Evolutionary conservation across 768 basidiomycete genomes (phyloP).

Genomic region (Leucocoprinus sp.): DNA sequence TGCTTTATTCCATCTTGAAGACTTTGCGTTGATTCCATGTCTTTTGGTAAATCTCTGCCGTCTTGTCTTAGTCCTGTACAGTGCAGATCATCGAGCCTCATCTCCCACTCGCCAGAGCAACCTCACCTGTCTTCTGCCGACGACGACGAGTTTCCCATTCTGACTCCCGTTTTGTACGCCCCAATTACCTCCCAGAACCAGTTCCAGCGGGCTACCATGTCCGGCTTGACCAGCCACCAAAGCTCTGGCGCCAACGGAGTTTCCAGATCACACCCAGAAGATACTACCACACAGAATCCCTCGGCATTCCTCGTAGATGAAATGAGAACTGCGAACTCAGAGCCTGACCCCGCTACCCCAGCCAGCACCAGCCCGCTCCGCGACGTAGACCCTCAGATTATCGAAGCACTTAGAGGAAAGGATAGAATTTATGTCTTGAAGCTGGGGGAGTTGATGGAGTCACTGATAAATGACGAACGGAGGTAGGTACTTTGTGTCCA

Average conservation of each 20-base stretch:
- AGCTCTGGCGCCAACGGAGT: neutral
- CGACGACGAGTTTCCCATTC: constrained; percentile 2
- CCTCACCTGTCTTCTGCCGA: constrained; percentile 3
- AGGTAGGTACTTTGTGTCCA: constrained; percentile 39
- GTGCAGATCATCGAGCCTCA: constrained; percentile 8
- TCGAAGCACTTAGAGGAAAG: constrained; percentile 83
- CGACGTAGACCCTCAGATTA: constrained; percentile 71
- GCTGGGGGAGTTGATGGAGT: constrained; percentile 82
- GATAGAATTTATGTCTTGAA: constrained; percentile 83
- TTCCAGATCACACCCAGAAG: constrained; percentile 3
- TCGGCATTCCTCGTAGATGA: constrained; percentile 3
- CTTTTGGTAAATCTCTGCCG: constrained; percentile 9
- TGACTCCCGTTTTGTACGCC: constrained; percentile 6
- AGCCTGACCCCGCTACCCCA: constrained; percentile 3
- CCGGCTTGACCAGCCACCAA: constrained; percentile 12
- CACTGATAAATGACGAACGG: constrained; percentile 58
- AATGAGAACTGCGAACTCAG: neutral
- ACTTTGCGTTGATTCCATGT: neutral
- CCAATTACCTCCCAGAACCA: constrained; percentile 12
- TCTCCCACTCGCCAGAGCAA: constrained; percentile 9
- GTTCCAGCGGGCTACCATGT: constrained; percentile 7
- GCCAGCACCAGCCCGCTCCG: constrained; percentile 3
- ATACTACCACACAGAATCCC: constrained; percentile 6
- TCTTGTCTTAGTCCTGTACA: constrained; percentile 13
- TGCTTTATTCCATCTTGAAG: neutral